Evolutionary conservation across 1,284 basidiomycete species (phyloP).

Genomic region (Volvariella volvacea): DNA sequence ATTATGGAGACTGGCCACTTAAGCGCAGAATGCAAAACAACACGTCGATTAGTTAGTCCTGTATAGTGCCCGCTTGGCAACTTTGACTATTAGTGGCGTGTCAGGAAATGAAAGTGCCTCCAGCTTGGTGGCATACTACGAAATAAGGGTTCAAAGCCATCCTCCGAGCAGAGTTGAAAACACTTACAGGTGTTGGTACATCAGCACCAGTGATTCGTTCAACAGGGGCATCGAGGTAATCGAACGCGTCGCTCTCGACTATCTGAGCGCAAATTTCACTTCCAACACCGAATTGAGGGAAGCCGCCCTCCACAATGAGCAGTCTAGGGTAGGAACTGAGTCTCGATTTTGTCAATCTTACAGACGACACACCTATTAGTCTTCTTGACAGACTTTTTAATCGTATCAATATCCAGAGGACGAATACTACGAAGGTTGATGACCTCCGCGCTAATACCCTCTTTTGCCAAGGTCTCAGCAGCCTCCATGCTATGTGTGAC

Average conservation of each 20-base stretch:
- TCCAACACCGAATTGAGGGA: conserved; percentile 97
- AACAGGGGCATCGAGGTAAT: conserved; percentile 96
- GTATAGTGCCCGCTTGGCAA: conserved; percentile 88
- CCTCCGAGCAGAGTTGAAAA: too few relatives aligned
- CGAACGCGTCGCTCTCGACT: conserved; percentile 92
- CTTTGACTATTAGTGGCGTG: conserved; percentile 81
- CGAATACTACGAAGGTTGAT: conserved; percentile 96
- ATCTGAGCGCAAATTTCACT: conserved; percentile 97
- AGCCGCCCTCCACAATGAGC: conserved; percentile 95
- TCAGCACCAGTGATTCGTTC: conserved; percentile 98
- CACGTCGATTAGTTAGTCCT: conserved; percentile 57
- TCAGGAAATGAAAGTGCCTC: conserved; percentile 92
- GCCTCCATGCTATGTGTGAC: conserved; percentile 91
- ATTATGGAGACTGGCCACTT: not conserved
- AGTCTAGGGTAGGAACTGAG: conserved; percentile 42
- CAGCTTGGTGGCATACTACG: conserved; percentile 82
- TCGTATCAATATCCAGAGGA: conserved; percentile 96
- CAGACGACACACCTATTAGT: conserved; percentile 69
- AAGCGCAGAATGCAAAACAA: conserved; percentile 5
- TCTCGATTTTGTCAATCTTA: not conserved
- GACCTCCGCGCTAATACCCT: conserved; percentile 96
- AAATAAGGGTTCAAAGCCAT: conserved; percentile 8
- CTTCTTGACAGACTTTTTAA: conserved; percentile 95
- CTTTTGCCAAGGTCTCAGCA: conserved; percentile 88
- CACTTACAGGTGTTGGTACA: conserved; percentile 88